Base-by-base conservation (phyloP, 2,329 filamentous ascomycete species). In the Cladosporium sphaerospermum region DNA sequence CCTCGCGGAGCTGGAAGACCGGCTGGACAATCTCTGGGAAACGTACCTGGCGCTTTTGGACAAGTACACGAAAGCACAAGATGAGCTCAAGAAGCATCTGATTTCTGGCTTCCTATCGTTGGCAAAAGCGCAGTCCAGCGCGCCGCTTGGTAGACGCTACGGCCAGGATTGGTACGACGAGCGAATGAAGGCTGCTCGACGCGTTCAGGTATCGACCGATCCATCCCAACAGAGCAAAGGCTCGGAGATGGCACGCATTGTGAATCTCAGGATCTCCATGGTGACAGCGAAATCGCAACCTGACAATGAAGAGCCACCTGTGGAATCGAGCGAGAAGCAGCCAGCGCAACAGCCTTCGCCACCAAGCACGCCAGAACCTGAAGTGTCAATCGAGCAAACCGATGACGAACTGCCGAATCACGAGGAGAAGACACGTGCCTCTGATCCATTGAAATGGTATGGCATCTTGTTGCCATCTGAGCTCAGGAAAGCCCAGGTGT, bases 51-150 rank as follows among this genome's bases (percentile, higher is more conserved):
- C 66, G 51, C 75, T 86, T 1, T 71, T 91, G 1, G 78, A 90
- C 66, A 73, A 82, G 61, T 90, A 91, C 72, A 80, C 81, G 10
- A 67, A 69, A 16, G 77, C 86, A 3, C 80, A 81, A 55, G 64
- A 72, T 23, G 66, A 76, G 41, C 75, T 90, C 36, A 73, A 74
- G 41, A 64, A 67, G 10, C 70, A 80, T 16, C 78, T 88, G 58
- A 71, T 77, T 16, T 71, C 71, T 48, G 75, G 72, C 6, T 76
- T 69, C 56, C 62, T 78, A 31, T 69, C 73, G 58, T 75, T 91
- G 39, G 84, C 87, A n/a, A 80, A 86, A 54, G 87, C 88, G 56
- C 89, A 90, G 70, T 90, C 69, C 74, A 80, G 28, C 81, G 80
- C n/a, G 76, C 81, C 64, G 74, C 80, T 56, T 18, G 56, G 58